Conservation (phyloP, 177 flowering plant species). For the Vitis hybrid region DNA sequence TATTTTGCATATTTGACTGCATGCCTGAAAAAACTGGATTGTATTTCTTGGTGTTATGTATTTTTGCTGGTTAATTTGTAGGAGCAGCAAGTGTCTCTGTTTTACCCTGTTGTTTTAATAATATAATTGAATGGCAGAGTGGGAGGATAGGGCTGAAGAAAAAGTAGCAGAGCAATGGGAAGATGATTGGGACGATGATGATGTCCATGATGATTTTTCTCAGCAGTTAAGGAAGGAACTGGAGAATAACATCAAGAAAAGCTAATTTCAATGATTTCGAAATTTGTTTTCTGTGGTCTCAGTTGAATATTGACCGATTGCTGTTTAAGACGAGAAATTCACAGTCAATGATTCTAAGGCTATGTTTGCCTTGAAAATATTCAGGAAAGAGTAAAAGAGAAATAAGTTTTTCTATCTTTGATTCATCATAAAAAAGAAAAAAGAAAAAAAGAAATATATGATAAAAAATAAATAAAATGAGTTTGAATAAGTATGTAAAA, state of each 20-base stretch:
- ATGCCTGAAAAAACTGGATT: too few species aligned
- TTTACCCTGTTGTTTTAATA: background rate
- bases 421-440: too few species aligned
- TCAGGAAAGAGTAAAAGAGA: too few species aligned
- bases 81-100: constrained; percentile 11
- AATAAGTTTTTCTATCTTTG: too few species aligned
- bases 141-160: constrained; percentile 75
- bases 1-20: too few species aligned
- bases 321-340: too few species aligned
- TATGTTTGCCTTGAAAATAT: too few species aligned
- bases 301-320: too few species aligned
- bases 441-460: too few species aligned
- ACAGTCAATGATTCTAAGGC: too few species aligned
- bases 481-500: too few species aligned
- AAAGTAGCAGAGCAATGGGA: constrained; percentile 82
- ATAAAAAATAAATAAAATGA: too few species aligned
- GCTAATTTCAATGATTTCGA: constrained; percentile 16
- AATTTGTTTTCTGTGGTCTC: background rate
- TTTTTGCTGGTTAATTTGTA: constrained; percentile 1
- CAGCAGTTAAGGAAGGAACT: constrained; percentile 74
- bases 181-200: constrained; percentile 96
- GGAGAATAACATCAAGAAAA: constrained; percentile 59
- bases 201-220: constrained; percentile 89
- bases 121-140: constrained; percentile 37
- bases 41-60: background rate